Percentiles rank a stretch among this genome's conserved stretches.
Evolutionary conservation across 441 rosid species (phyloP).

Genomic region (Erysimum cheiri): DNA sequence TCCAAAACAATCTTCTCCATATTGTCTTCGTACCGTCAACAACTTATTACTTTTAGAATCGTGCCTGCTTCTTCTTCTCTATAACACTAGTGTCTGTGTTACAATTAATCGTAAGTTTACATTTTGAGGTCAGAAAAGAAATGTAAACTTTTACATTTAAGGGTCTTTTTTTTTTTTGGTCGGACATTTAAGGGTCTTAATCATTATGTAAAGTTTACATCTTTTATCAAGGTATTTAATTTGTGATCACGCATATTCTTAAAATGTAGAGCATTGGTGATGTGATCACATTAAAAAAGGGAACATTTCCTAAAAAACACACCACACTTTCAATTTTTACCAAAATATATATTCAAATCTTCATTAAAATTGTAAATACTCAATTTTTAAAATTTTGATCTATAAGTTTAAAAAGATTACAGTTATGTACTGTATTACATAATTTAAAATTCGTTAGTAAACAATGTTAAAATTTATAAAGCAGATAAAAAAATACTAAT

Average conservation of each 20-base stretch:
- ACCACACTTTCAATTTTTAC: background rate
- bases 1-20: slow-evolving; percentile 13
- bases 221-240: background rate
- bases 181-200: too few species aligned
- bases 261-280: background rate
- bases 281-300: background rate
- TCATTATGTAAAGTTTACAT: background rate
- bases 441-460: too few species aligned
- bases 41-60: background rate
- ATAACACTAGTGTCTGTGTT: background rate
- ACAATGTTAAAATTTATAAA: too few species aligned
- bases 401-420: too few species aligned
- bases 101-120: background rate
- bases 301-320: background rate
- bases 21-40: background rate
- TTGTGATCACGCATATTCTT: background rate
- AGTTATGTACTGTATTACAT: too few species aligned
- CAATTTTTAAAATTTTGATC: too few species aligned
- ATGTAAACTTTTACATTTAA: background rate
- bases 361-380: too few species aligned
- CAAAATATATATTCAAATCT: background rate
- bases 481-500: too few species aligned
- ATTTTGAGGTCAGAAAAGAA: background rate
- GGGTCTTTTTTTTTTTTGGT: too few species aligned
- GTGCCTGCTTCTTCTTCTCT: slow-evolving; percentile 2